These are phyloP conservation scores for Nitzschia sp. DNA, from an alignment of 108 stramenopile genomes.

Conservation along the genomic window DNA sequence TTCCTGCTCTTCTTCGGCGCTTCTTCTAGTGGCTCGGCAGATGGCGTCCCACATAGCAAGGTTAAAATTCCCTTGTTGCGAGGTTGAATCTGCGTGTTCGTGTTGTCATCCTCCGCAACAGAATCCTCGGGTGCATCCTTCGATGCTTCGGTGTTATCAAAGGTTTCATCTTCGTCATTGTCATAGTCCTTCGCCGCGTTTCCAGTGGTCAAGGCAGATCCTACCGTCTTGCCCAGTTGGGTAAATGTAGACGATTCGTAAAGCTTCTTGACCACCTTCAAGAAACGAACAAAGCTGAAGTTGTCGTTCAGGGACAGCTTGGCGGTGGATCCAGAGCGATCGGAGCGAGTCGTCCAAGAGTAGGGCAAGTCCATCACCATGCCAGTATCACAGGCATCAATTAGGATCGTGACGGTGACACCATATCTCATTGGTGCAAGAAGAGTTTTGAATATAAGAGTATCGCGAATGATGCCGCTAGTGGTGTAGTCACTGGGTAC, in stretches of 20 bases:
- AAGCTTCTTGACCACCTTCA: constrained; percentile 85
- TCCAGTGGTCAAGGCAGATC: constrained; percentile 32
- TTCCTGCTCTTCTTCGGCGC: not conserved
- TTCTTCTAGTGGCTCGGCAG: not conserved
- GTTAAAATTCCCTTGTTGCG: not conserved
- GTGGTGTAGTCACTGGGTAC: constrained; percentile 67
- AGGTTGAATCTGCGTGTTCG: not conserved
- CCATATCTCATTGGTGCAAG: constrained; percentile 83
- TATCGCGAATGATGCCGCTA: constrained; percentile 80
- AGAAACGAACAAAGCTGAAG: constrained; percentile 85
- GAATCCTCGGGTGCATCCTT: not conserved
- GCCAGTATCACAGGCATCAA: constrained; percentile 84
- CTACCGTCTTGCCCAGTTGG: constrained; percentile 60
- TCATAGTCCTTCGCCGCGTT: not conserved
- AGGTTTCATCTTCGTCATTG: not conserved
- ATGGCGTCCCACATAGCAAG: constrained; percentile 2
- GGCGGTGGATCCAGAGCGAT: constrained; percentile 40
- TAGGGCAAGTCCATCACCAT: constrained; percentile 84
- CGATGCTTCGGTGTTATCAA: not conserved
- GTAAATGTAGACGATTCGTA: constrained; percentile 86
- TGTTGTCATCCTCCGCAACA: not conserved
- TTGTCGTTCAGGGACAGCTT: constrained; percentile 77
- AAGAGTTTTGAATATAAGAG: constrained; percentile 78
- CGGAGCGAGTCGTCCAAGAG: constrained; percentile 66
- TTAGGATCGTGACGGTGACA: constrained; percentile 76